Conservation (phyloP, 495 filamentous ascomycete species). For the Penicillium atrosanguineum region DNA sequence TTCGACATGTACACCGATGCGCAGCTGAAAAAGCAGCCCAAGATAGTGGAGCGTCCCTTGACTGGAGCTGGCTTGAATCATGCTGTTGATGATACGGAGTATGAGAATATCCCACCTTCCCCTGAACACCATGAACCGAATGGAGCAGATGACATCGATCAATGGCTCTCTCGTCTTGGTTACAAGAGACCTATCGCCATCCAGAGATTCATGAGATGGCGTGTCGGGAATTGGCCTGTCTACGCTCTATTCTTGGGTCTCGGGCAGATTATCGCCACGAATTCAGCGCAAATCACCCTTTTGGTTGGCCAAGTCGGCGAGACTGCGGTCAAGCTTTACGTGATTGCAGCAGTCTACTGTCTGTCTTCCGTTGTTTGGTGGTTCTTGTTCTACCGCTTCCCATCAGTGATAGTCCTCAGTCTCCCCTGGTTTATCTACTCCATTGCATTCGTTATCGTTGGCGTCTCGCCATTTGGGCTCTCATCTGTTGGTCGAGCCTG, state of each 20-base stretch:
- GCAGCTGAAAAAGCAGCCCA: constrained; percentile 36
- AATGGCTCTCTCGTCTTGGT: neutral
- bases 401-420: constrained; percentile 56
- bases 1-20: constrained; percentile 56
- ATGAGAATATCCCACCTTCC: neutral
- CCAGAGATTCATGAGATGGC: constrained; percentile 28
- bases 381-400: constrained; percentile 54
- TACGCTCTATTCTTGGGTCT: constrained; percentile 64
- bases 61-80: neutral
- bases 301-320: constrained; percentile 59
- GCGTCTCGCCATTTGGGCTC: constrained; percentile 44
- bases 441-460: constrained; percentile 43
- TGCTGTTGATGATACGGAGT: neutral
- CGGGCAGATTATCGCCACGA: constrained; percentile 65
- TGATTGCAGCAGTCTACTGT: constrained; percentile 62
- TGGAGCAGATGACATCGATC: neutral
- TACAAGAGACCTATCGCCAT: constrained; percentile 24
- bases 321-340: constrained; percentile 59
- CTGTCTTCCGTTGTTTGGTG: constrained; percentile 61
- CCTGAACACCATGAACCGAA: neutral
- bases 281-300: constrained; percentile 67
- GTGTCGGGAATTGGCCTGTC: constrained; percentile 57
- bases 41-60: neutral
- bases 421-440: constrained; percentile 52
- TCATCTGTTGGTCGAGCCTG: constrained; percentile 38